Conservation (phyloP, 192 early-diverging fungal genomes). For the Phlyctochytrium bullatum region DNA sequence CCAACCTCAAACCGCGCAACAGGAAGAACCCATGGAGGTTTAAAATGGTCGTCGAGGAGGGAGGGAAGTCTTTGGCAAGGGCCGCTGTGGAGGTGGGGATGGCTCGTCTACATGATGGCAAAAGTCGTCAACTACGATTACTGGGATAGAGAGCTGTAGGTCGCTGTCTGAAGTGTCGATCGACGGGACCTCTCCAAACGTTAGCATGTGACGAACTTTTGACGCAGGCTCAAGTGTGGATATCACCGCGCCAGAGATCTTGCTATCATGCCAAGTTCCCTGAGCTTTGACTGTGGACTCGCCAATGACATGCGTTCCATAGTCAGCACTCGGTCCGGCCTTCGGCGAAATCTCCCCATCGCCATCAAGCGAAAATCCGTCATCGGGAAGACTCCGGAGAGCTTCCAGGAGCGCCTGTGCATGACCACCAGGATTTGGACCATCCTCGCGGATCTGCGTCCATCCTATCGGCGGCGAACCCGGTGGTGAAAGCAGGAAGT, state of each 20-base stretch:
- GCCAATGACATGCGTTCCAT: not conserved
- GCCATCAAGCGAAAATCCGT: slow-evolving; percentile 32
- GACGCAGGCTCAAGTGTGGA: not conserved
- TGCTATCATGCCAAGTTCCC: slow-evolving; percentile 13
- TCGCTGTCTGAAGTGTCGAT: not conserved
- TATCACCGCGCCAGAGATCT: slow-evolving; percentile 6
- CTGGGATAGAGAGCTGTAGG: not conserved
- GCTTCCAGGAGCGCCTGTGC: slow-evolving; percentile 34
- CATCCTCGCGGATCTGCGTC: slow-evolving; percentile 36
- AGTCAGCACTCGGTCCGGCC: slow-evolving; percentile 3
- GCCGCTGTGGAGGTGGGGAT: no score
- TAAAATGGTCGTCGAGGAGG: no score
- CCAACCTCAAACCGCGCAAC: no score
- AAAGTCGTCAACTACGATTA: slow-evolving; percentile 7
- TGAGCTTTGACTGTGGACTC: slow-evolving; percentile 12
- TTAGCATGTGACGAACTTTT: slow-evolving; percentile 15
- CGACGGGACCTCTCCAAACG: slow-evolving; percentile 10
- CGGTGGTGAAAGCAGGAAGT: slow-evolving; percentile 55
- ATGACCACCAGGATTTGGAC: slow-evolving; percentile 39
- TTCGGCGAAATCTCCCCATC: slow-evolving; percentile 10
- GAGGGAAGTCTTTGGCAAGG: no score
- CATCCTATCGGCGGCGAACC: slow-evolving; percentile 53
- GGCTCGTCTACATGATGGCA: no score
- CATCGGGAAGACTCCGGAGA: slow-evolving; percentile 15
- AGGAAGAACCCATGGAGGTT: no score